Base-by-base conservation (phyloP, 768 basidiomycete genomes). In the Boletus edulis region DNA sequence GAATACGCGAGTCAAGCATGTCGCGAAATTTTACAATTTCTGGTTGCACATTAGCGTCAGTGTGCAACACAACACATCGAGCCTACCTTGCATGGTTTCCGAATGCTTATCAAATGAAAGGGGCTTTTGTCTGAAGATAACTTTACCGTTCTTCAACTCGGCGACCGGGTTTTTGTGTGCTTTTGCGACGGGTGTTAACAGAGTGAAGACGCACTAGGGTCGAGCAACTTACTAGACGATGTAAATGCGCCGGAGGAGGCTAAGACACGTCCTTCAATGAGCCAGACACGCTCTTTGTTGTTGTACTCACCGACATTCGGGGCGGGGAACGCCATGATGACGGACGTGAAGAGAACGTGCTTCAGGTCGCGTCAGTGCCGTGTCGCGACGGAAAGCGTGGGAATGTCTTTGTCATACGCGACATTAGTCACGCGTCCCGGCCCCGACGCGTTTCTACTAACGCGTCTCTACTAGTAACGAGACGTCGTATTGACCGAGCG, bases 21-120 rank as follows among this genome's bases (percentile, higher is more conserved):
- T 82, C 80, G 12, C 91, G 82, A 68, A 91, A 91, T 60, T 80
- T 81, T 46, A 92, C 86, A 34, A 88, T 87, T 67, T 90, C 88
- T 91, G 61, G 11, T 34, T 29, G 42, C 14, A 49, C 18, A 37
- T 66, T 57, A 42, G 49, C 4, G 51, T 12, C 13, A 32, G 24
- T 34, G 34, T 2, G 47, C 7, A 31, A 49, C 18, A 31, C 18
- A 0, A 32, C 14, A 31, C 22, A 42, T 40, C 12, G 47, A 49
- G 67, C 78, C 46, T 55, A 87, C 91, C 90, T 79, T 88, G 86
- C 63, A 93, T 78, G 15, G 90, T 91, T 66, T 91, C 89, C 7
- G 87, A 87, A 62, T 84, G 77, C 68, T 90, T 91, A 72, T 91
- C 88, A 46, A 89, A 81, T 0, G 86, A 82, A 34, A 85, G 63